These are phyloP conservation scores for Polygonum maritimum DNA, from an alignment of 148 eudicot genomes.

Conservation along the genomic window DNA sequence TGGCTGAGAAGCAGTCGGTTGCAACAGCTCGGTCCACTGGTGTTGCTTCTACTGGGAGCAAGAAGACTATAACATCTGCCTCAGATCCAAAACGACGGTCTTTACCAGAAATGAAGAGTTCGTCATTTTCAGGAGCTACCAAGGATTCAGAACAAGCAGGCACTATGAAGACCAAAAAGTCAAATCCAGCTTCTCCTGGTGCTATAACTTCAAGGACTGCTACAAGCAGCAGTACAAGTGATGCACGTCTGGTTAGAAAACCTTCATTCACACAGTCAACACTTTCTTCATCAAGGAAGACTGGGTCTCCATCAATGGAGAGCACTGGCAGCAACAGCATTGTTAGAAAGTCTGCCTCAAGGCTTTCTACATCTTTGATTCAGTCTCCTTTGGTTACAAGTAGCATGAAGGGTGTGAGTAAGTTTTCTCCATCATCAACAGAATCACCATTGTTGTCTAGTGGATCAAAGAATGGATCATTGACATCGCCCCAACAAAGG, in stretches of 20 bases:
- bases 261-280: constrained; percentile 25
- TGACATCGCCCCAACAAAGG: constrained; percentile 40
- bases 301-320: constrained; percentile 44
- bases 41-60: constrained; percentile 24
- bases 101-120: constrained; percentile 56
- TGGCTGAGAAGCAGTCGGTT: constrained; percentile 39
- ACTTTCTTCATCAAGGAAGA: constrained; percentile 43
- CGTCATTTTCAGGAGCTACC: constrained; percentile 30
- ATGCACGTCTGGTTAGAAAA: constrained; percentile 36
- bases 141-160: constrained; percentile 22
- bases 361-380: constrained; percentile 19
- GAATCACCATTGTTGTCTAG: constrained; percentile 36
- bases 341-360: constrained; percentile 31
- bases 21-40: constrained; percentile 22
- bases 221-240: constrained; percentile 29
- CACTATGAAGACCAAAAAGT: constrained; percentile 22
- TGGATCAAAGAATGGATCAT: constrained; percentile 34
- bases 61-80: constrained; percentile 21
- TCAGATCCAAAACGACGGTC: constrained; percentile 48
- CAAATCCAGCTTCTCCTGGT: constrained; percentile 42
- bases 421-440: constrained; percentile 32
- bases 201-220: constrained; percentile 39
- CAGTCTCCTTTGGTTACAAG: constrained; percentile 18
- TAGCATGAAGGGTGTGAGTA: constrained; percentile 19
- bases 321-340: constrained; percentile 54